Base-by-base conservation (phyloP, 2,329 filamentous ascomycete genomes). In the Fusarium setosum region DNA sequence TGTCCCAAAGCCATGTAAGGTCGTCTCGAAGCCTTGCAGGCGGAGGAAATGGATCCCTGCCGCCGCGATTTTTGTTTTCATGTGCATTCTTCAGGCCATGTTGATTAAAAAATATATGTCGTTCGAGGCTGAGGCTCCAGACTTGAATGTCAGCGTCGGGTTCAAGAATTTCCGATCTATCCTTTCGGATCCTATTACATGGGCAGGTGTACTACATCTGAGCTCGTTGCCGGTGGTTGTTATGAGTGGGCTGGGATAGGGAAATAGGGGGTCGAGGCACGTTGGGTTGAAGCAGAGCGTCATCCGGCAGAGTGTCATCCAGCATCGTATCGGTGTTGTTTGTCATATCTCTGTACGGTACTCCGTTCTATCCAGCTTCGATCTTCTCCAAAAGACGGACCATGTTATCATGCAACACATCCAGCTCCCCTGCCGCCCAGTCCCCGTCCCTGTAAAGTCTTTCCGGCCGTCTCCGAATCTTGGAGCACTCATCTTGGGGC, bases 151-250 rank as follows among this genome's bases (percentile, higher is more conserved):
- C 15, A 61, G 57, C 8, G 29, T 60, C 26, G 68, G 66, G 3
- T 72, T 71, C 48, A 45, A 49, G 21, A 72, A 72, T 42, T 70
- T 72, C 20, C 32, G 54, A 2, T 38, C 38, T 10, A 49, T 68
- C 3, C 32, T 72, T 3, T 67, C 59, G 3, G 59, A 62, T 29
- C 60, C 59, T 12, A 47, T 53, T 13, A 67, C 54, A 15, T 72
- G 70, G 70, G 44, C 47, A 7, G 62, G 61, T 1, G 42, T 45
- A 11, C 12, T 63, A 5, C 57, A 59, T 5, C 23, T 69, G 40
- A 32, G 56, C 10, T 55, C 40, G 8, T 26, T 69, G 29, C 70
- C 66, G 2, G 17, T 67, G 23, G 20, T 62, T 15, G 37, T 67
- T 26, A 32, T 72, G 13, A 57, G 47, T 11, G 48, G 23, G 20